Evolutionary conservation across 2,329 filamentous ascomycete genomes (phyloP).

Genomic region (Sclerotiophoma versabilis): DNA sequence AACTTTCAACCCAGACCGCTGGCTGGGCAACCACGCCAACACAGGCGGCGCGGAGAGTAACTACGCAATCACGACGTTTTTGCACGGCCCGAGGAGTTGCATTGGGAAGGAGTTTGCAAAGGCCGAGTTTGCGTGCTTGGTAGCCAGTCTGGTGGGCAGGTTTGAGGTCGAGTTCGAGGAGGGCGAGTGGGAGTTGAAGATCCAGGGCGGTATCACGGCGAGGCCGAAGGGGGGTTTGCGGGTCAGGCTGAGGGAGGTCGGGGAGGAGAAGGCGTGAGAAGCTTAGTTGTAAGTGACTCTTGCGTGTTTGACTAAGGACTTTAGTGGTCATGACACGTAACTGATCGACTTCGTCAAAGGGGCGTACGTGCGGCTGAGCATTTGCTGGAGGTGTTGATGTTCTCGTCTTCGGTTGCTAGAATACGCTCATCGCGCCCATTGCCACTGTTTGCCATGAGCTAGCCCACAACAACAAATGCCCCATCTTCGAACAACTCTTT

Average conservation of each 20-base stretch:
- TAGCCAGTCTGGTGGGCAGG: conserved; percentile 77
- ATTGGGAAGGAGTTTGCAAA: conserved; percentile 84
- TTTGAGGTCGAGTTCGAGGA: conserved; percentile 76
- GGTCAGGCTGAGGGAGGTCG: conserved; percentile 64
- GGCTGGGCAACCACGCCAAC: conserved; percentile 57
- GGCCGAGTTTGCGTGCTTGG: conserved; percentile 82
- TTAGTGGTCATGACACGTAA: no score
- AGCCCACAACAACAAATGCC: no score
- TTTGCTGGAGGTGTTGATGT: no score
- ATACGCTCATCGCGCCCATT: no score
- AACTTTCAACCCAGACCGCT: conserved; percentile 76
- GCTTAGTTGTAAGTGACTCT: no score
- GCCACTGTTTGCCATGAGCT: no score
- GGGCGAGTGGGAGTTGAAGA: conserved; percentile 62
- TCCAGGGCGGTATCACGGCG: conserved; percentile 75
- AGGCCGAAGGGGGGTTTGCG: conserved; percentile 76
- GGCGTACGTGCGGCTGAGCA: no score
- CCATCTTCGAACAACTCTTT: no score
- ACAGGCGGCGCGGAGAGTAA: conserved; percentile 77
- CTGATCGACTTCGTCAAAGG: no score
- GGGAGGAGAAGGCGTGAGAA: neutral
- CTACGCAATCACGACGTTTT: conserved; percentile 80
- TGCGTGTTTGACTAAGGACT: no score
- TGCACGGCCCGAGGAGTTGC: conserved; percentile 85
- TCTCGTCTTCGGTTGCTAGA: no score